Evolutionary conservation across 208 protist genomes (phyloP), one percentile per base, ranked within the genome.

Genomic region (Naegleria fowleri): DNA sequence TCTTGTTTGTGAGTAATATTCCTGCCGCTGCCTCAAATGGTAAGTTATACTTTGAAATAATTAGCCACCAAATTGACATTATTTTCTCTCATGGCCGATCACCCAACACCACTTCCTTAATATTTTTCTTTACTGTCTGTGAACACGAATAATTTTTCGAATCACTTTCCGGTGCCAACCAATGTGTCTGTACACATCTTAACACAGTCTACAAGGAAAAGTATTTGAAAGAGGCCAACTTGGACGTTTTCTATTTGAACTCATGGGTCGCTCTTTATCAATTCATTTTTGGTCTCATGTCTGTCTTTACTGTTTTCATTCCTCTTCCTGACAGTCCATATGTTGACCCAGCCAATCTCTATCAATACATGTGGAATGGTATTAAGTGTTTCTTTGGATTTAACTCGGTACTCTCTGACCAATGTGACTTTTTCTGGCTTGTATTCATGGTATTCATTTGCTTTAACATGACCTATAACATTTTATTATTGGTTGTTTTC

Each of bases 381-480:
- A 58, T 48, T 13, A 88, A 88, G 41, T 88, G 85, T 19, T 88
- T 88, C 43, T 48, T 58, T 58, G 85, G 85, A 33, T 36, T 88
- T 19, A 88, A 88, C 22, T 58, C 41, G 15, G 41, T 43, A 0
- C 11, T 36, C 3, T 25, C 39, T 58, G 85, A 88, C 38, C 39
- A 58, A 58, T 88, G 85, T 58, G 85, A 88, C 36, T 88, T 15
- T 7, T 88, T 88, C 41, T 88, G 43, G 39, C 41, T 43, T 19
- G 43, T 88, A 25, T 88, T 88, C 33, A 88, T 88, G 19, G 29
- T 88, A 16, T 88, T 88, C n/a, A 88, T 88, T 33, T 29, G 22
- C 16, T 88, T 88, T 58, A 88, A 88, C 41, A 88, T 88, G 85
- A 88, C 85, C n/a, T 88, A 88, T 58, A 88, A 88, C 22, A 88